phyloP scores from a whole-genome alignment of 768 basidiomycete species.

The Leccinum sublutescens region DNA sequence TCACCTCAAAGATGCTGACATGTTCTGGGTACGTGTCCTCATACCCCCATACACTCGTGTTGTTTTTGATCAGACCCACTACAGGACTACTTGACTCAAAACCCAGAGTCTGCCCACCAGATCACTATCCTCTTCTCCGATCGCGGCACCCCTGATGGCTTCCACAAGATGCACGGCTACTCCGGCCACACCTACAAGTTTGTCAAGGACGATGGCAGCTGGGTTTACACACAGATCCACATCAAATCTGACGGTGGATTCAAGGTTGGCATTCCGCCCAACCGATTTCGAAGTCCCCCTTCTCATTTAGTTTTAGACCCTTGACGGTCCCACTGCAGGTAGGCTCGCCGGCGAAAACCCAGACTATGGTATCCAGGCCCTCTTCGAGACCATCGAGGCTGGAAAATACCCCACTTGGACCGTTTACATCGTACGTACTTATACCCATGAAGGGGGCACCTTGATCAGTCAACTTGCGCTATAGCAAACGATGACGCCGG shows the following conservation, averaged over 20 bases:
- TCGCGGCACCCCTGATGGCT: constrained; percentile 91
- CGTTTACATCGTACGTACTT: constrained; percentile 67
- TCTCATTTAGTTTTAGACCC: constrained; percentile 46
- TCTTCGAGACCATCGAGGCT: constrained; percentile 81
- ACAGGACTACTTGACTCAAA: constrained; percentile 86
- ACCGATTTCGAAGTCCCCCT: neutral
- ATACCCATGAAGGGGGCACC: neutral
- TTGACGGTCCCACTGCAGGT: constrained; percentile 64
- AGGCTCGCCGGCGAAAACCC: constrained; percentile 72
- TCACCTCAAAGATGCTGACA: constrained; percentile 83
- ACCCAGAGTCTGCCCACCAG: constrained; percentile 88
- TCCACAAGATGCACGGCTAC: constrained; percentile 86
- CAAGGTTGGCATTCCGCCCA: constrained; percentile 47
- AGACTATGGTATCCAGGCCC: constrained; percentile 77
- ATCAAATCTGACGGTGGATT: constrained; percentile 75
- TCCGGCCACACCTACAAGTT: constrained; percentile 92
- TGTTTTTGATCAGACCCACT: constrained; percentile 1
- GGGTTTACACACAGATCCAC: constrained; percentile 87
- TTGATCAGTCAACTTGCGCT: constrained; percentile 12
- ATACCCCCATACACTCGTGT: neutral
- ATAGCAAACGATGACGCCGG: constrained; percentile 89
- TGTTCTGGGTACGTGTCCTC: constrained; percentile 65
- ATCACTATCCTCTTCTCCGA: constrained; percentile 92
- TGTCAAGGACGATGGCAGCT: constrained; percentile 79
- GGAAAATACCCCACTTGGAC: constrained; percentile 86